phyloP scores from a whole-genome alignment of 2,329 filamentous ascomycete genomes.

The Neoascochyta sp. region DNA sequence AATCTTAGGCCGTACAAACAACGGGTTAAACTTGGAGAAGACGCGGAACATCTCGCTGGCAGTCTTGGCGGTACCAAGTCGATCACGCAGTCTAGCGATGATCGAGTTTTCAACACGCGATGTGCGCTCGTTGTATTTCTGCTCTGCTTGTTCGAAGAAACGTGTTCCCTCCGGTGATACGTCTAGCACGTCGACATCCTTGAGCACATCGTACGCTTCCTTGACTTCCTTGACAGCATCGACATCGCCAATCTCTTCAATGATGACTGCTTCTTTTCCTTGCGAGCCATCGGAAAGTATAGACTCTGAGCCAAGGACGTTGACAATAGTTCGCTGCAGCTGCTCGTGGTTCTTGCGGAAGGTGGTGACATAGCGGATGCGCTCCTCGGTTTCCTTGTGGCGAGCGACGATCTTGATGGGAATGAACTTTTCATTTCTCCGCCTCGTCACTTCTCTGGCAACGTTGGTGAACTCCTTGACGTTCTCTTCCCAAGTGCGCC shows the following conservation, averaged over 20 bases:
- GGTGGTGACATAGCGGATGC: conserved; percentile 87
- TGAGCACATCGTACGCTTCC: conserved; percentile 88
- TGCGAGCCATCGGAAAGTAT: conserved; percentile 42
- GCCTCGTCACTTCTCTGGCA: conserved; percentile 87
- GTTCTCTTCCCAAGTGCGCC: conserved; percentile 90
- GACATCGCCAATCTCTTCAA: conserved; percentile 94
- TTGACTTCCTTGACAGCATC: conserved; percentile 95
- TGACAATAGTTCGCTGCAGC: conserved; percentile 91
- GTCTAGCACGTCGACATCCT: conserved; percentile 92
- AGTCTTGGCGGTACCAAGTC: conserved; percentile 90
- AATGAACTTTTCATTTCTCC: conserved; percentile 96
- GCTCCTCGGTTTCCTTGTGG: conserved; percentile 83
- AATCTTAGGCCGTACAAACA: conserved; percentile 98
- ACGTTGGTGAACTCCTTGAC: conserved; percentile 98
- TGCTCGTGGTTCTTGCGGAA: conserved; percentile 98
- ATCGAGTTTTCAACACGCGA: conserved; percentile 98
- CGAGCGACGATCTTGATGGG: conserved; percentile 92
- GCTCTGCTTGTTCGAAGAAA: conserved; percentile 89
- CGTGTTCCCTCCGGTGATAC: conserved; percentile 86
- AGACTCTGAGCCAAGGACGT: conserved; percentile 73
- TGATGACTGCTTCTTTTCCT: conserved; percentile 56
- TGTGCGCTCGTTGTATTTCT: conserved; percentile 94
- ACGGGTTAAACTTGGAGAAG: conserved; percentile 98
- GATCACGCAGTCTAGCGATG: conserved; percentile 87
- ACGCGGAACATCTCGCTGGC: conserved; percentile 99